These are phyloP conservation scores for Fistulifera solaris DNA, from an alignment of 108 stramenopile species.

Conservation along the genomic window DNA sequence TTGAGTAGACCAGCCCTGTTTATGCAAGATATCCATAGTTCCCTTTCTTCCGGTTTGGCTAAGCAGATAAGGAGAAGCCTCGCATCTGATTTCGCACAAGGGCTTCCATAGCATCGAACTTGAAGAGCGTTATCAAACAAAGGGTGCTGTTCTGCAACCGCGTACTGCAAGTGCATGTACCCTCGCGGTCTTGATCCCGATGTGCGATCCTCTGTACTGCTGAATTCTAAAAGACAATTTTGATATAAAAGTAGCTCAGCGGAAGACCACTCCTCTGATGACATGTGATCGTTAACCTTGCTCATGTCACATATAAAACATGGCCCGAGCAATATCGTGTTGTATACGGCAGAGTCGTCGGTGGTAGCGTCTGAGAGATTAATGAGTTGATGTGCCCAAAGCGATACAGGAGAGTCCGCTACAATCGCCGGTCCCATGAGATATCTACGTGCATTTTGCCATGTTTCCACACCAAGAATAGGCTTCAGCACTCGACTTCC, in stretches of 20 bases:
- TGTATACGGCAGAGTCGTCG: slow-evolving; percentile 24
- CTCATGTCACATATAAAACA: slow-evolving; percentile 37
- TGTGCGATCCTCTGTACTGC: slow-evolving; percentile 17
- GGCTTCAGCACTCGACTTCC: slow-evolving; percentile 43
- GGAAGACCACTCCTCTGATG: slow-evolving; percentile 39
- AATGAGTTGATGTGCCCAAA: slow-evolving; percentile 8
- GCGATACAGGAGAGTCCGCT: slow-evolving; percentile 43
- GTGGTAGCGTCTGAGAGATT: neutral
- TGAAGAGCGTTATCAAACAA: slow-evolving; percentile 50
- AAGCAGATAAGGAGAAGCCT: slow-evolving; percentile 47
- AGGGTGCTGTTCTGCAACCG: slow-evolving; percentile 3
- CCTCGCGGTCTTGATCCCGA: slow-evolving; percentile 46
- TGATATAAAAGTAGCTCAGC: slow-evolving; percentile 54
- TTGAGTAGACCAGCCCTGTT: slow-evolving; percentile 47
- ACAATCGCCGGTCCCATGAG: slow-evolving; percentile 64
- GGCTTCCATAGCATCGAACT: slow-evolving; percentile 65
- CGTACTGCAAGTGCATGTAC: slow-evolving; percentile 57
- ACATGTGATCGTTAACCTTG: slow-evolving; percentile 6
- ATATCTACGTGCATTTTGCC: slow-evolving; percentile 55
- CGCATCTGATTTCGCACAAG: slow-evolving; percentile 51
- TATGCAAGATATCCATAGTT: slow-evolving; percentile 56
- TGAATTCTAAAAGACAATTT: slow-evolving; percentile 74
- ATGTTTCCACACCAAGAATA: slow-evolving; percentile 51
- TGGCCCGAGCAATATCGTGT: slow-evolving; percentile 49
- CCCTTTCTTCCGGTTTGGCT: slow-evolving; percentile 36